phyloP scores from a whole-genome alignment of 208 protist species.

The Plasmodiophora brassicae region DNA sequence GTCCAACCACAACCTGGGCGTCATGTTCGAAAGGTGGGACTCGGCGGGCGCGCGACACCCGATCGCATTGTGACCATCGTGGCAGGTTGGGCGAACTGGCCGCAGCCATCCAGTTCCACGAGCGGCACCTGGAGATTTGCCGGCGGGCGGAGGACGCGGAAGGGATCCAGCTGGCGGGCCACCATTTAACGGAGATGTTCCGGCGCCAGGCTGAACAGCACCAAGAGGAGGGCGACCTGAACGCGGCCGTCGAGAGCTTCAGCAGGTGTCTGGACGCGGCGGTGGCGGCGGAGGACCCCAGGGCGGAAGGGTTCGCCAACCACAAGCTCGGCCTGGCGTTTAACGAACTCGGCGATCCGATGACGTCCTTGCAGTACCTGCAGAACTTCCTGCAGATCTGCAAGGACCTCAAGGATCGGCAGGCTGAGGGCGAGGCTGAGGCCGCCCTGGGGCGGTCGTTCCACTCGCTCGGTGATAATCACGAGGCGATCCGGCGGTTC shows the following conservation, averaged over 20 bases:
- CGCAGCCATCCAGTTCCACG: slow-evolving; percentile 29
- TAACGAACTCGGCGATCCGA: neutral
- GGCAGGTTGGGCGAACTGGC: neutral
- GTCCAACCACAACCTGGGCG: slow-evolving; percentile 28
- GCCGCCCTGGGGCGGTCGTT: neutral
- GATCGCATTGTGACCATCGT: neutral
- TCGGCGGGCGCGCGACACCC: neutral
- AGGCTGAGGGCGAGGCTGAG: neutral
- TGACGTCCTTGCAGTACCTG: neutral
- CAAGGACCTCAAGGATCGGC: neutral
- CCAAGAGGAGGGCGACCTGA: neutral
- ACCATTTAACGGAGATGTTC: slow-evolving; percentile 10
- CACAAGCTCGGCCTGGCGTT: neutral
- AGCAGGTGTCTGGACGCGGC: neutral
- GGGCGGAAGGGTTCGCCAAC: neutral
- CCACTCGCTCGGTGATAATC: neutral
- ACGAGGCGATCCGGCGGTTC: neutral
- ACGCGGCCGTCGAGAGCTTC: neutral
- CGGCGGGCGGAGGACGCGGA: neutral
- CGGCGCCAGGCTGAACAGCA: neutral
- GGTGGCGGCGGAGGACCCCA: neutral
- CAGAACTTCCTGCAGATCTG: slow-evolving; percentile 2
- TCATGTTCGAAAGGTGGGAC: neutral
- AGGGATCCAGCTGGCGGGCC: neutral
- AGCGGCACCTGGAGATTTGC: neutral